A percentile compares a stretch with the other conserved stretches of the same genome.
phyloP scores from a whole-genome alignment of 2,329 filamentous ascomycete species.

The Botrytis pseudocinerea region DNA sequence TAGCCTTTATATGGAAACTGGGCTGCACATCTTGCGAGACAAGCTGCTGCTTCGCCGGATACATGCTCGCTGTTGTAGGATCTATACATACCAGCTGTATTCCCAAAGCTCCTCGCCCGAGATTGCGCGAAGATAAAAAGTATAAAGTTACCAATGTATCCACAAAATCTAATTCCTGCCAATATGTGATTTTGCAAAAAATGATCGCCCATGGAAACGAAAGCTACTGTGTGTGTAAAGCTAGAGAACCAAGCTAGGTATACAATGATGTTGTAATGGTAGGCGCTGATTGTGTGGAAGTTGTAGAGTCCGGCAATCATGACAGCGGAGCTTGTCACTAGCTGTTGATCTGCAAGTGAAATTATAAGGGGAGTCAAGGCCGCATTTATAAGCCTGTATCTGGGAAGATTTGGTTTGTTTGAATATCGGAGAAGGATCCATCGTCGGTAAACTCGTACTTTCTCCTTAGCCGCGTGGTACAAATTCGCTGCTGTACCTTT shows the following conservation, averaged over 20 bases:
- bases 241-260: conserved; percentile 16
- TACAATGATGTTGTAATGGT: conserved; percentile 18
- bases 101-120: conserved; percentile 11
- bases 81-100: conserved; percentile 3
- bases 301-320: conserved; percentile 10
- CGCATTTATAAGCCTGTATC: background rate
- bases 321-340: conserved; percentile 3
- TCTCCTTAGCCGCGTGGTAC: background rate
- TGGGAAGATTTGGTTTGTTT: background rate
- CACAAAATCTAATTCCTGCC: background rate
- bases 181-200: background rate
- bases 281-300: background rate
- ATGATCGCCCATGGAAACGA: conserved; percentile 2
- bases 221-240: conserved; percentile 12
- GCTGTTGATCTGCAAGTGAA: conserved; percentile 18
- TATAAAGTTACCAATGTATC: conserved; percentile 11
- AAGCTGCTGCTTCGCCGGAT: conserved; percentile 9
- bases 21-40: background rate
- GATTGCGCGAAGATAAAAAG: conserved; percentile 3
- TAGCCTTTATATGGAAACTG: conserved; percentile 1
- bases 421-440: background rate
- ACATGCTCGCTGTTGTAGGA: background rate
- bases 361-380: background rate
- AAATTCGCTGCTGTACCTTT: background rate
- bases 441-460: background rate